Percentiles rank a stretch among this genome's conserved stretches.
Conservation (phyloP, 2,329 filamentous ascomycete genomes). For the Grosmannia serpens region DNA sequence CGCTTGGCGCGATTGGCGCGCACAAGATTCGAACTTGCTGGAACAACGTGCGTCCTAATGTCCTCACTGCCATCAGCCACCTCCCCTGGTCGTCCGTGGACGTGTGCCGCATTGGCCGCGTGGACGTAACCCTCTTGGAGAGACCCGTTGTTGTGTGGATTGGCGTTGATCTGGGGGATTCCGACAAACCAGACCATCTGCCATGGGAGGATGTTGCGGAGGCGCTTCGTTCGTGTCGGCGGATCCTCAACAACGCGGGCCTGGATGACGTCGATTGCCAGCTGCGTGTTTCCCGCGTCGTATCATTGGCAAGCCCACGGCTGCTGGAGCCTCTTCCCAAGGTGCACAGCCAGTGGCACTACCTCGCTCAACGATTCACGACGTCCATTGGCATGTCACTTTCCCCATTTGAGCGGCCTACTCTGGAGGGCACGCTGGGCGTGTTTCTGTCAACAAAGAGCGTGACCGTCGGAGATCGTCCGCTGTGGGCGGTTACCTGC, state of each 20-base stretch:
- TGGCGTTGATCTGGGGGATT: neutral
- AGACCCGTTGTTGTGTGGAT: neutral
- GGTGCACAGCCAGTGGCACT: too few species aligned
- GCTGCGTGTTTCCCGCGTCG: neutral
- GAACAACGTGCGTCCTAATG: neutral
- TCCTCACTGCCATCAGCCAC: neutral
- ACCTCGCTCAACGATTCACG: neutral
- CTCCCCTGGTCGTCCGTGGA: neutral
- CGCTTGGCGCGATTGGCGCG: neutral
- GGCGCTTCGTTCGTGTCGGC: neutral
- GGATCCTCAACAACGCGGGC: neutral
- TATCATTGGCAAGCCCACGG: neutral
- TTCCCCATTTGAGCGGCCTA: neutral
- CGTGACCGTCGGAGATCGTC: neutral
- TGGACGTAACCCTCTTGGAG: neutral
- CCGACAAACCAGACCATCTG: neutral
- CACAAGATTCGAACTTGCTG: neutral
- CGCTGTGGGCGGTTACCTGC: neutral
- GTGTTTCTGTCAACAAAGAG: neutral
- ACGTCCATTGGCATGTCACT: neutral
- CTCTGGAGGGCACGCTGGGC: neutral
- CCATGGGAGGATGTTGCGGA: neutral
- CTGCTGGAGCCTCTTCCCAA: neutral
- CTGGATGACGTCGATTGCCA: neutral
- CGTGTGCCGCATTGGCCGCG: neutral